phyloP scores from a whole-genome alignment of 148 eudicot genomes.

The Vaccinium myrtillus region DNA sequence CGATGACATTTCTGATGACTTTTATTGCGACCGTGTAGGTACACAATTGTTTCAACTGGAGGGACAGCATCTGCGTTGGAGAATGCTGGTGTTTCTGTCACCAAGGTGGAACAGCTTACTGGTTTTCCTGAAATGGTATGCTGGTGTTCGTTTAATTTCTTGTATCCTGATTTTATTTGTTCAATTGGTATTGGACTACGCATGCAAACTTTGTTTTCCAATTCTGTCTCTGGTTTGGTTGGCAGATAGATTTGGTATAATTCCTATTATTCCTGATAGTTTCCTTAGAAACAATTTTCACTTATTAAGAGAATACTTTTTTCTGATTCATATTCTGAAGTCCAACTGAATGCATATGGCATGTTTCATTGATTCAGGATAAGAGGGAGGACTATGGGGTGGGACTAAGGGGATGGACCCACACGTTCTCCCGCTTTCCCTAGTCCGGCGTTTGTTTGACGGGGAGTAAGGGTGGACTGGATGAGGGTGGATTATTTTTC shows the following conservation, averaged over 20 bases:
- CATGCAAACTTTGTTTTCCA: no score
- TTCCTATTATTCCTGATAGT: not conserved
- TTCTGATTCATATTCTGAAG: not conserved
- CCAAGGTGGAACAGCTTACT: slow-evolving; percentile 88
- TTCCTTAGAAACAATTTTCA: not conserved
- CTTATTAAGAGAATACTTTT: not conserved
- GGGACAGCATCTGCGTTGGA: slow-evolving; percentile 92
- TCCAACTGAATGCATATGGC: not conserved
- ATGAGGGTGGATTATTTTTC: not conserved
- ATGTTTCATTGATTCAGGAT: not conserved
- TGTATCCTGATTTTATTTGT: not conserved
- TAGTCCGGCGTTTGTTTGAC: not conserved
- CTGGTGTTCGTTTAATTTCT: not conserved
- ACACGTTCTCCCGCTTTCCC: not conserved
- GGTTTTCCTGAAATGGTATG: slow-evolving; percentile 94
- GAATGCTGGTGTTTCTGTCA: slow-evolving; percentile 71
- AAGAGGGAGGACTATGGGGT: not conserved
- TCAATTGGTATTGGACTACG: not conserved
- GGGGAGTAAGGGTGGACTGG: not conserved
- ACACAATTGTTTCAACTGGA: slow-evolving; percentile 89
- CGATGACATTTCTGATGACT: not conserved
- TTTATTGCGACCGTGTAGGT: slow-evolving; percentile 36
- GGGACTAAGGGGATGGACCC: not conserved
- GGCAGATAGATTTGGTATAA: not conserved
- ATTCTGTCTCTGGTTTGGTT: not conserved